These are phyloP conservation scores for Effrenium voratum DNA, from an alignment of 73 alveolate genomes.

Conservation along the genomic window DNA sequence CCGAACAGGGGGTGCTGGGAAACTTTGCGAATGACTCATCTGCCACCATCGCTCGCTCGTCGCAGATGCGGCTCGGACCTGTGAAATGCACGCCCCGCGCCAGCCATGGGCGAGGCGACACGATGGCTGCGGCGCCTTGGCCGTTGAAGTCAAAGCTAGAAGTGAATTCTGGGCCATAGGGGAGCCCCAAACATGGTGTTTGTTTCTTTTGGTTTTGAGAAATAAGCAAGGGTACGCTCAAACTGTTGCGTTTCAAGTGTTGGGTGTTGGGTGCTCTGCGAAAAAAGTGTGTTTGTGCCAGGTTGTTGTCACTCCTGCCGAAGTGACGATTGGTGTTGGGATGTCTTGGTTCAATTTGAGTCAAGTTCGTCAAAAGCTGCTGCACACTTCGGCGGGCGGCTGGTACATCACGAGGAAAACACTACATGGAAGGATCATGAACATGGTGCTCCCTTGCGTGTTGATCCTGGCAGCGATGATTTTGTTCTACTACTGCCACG, in stretches of 20 bases:
- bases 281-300: neutral
- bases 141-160: neutral
- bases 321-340: neutral
- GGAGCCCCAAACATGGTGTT: neutral
- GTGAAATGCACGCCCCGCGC: neutral
- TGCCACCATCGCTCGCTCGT: neutral
- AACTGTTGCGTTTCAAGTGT: neutral
- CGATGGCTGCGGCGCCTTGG: neutral
- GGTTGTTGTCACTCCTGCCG: neutral
- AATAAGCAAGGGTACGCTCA: neutral
- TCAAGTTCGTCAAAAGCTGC: neutral
- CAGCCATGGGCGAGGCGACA: conserved; percentile 1
- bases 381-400: neutral
- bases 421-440: conserved; percentile 62
- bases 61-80: neutral
- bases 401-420: neutral
- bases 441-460: conserved; percentile 41
- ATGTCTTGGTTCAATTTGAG: neutral
- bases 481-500: conserved; percentile 66
- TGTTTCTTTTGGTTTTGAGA: neutral
- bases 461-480: conserved; percentile 58
- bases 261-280: neutral
- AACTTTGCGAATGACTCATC: neutral
- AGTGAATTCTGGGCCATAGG: neutral
- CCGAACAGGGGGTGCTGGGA: neutral